Conservation (phyloP, 768 basidiomycete genomes). For the Amanita muscaria region DNA sequence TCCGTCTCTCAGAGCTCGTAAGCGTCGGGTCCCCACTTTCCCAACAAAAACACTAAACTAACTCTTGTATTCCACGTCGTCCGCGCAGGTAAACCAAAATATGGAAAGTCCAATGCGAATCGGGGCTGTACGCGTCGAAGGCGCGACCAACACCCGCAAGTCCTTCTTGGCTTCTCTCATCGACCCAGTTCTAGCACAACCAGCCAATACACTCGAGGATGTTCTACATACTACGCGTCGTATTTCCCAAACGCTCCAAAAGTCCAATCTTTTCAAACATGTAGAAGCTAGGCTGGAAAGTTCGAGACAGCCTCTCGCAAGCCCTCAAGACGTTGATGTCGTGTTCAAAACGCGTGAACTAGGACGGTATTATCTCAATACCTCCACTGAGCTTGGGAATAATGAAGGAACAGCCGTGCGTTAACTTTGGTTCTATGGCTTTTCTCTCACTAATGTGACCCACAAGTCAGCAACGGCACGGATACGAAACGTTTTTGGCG, state of each 20-base stretch:
- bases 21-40: constrained; percentile 18
- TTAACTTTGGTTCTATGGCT: constrained; percentile 11
- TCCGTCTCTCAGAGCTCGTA: constrained; percentile 58
- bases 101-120: constrained; percentile 59
- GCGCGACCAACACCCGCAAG: constrained; percentile 61
- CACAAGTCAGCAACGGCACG: constrained; percentile 68
- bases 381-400: constrained; percentile 87
- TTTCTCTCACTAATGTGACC: constrained; percentile 1
- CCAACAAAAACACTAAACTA: not conserved
- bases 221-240: constrained; percentile 63
- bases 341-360: constrained; percentile 72
- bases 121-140: constrained; percentile 73
- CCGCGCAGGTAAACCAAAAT: constrained; percentile 53
- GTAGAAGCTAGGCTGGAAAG: constrained; percentile 58
- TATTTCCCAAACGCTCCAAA: constrained; percentile 55
- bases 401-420: constrained; percentile 89
- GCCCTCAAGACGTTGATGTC: constrained; percentile 63
- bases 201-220: constrained; percentile 41
- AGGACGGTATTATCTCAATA: constrained; percentile 68
- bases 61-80: not conserved
- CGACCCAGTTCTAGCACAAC: constrained; percentile 41
- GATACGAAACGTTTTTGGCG: constrained; percentile 83
- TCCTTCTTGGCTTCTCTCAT: constrained; percentile 80
- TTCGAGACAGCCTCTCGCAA: constrained; percentile 43
- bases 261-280: constrained; percentile 69